A percentile compares a stretch with the other conserved stretches of the same genome.
Evolutionary conservation across 768 basidiomycete genomes (phyloP).

Genomic region (Hygrophoropsis aurantiaca): DNA sequence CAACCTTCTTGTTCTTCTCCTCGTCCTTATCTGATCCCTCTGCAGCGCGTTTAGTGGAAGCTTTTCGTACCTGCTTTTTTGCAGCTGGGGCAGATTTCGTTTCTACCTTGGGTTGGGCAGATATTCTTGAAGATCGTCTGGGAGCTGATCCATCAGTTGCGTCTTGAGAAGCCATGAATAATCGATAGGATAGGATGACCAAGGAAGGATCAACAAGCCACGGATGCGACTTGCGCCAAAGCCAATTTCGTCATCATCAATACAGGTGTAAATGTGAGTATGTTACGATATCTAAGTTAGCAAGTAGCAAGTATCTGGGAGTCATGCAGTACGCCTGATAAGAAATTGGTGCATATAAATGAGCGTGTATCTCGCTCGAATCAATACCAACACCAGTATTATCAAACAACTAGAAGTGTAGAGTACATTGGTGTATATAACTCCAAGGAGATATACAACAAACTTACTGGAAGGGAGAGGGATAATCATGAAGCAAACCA

Average conservation of each 20-base stretch:
- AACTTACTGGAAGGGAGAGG: background rate
- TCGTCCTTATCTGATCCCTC: conserved; percentile 21
- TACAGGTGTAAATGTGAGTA: too few relatives aligned
- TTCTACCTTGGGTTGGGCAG: conserved; percentile 40
- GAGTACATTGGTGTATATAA: background rate
- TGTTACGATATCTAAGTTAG: too few relatives aligned
- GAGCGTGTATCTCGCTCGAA: too few relatives aligned
- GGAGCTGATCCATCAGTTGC: conserved; percentile 39
- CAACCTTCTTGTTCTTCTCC: conserved; percentile 37
- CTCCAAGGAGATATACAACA: too few relatives aligned
- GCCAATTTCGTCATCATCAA: too few relatives aligned
- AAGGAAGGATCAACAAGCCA: too few relatives aligned
- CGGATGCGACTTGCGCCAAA: too few relatives aligned
- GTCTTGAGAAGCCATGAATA: conserved; percentile 18
- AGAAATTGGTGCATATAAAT: too few relatives aligned
- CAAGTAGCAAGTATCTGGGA: too few relatives aligned
- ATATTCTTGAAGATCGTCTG: conserved; percentile 53
- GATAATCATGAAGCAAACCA: background rate
- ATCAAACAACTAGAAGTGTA: background rate
- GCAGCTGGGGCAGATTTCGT: conserved; percentile 16
- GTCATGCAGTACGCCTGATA: too few relatives aligned
- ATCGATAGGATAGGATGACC: background rate
- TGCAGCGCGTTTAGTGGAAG: conserved; percentile 35
- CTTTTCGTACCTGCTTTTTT: conserved; percentile 28
- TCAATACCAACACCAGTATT: background rate